Conservation (phyloP, 495 filamentous ascomycete genomes). For the Neurospora sp. region DNA sequence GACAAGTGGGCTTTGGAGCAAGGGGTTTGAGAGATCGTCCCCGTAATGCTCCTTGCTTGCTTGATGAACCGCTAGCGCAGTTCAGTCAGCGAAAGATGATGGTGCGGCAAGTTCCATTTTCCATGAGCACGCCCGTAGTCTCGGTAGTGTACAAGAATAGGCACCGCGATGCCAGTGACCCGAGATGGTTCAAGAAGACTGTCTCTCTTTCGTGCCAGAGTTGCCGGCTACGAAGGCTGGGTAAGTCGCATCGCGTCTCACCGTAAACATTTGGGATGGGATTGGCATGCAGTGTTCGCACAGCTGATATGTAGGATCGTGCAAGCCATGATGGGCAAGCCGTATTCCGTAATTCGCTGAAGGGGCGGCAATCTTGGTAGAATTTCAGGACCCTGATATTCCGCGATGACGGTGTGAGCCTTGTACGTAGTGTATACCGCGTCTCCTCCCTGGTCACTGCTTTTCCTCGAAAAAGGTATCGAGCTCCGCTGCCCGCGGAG, state of each 20-base stretch:
- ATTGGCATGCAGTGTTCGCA: neutral
- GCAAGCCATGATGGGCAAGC: neutral
- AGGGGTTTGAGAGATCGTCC: neutral
- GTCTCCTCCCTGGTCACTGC: neutral
- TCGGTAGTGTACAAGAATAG: neutral
- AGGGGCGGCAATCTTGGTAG: neutral
- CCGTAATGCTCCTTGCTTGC: neutral
- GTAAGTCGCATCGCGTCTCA: neutral
- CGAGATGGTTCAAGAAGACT: neutral
- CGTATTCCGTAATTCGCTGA: neutral
- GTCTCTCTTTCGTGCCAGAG: neutral
- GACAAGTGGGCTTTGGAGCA: neutral
- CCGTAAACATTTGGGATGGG: neutral
- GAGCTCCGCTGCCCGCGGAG: neutral
- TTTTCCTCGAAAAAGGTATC: neutral
- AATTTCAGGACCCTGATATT: neutral
- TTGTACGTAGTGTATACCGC: neutral
- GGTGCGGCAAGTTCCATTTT: neutral
- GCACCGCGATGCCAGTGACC: neutral
- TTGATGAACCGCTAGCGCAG: neutral
- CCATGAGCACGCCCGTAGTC: neutral
- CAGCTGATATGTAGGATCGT: neutral
- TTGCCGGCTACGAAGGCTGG: neutral
- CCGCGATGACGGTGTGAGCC: neutral
- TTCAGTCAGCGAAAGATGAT: neutral